These are phyloP conservation scores for Penicillium verhagenii DNA, from an alignment of 495 filamentous ascomycete genomes.

Conservation along the genomic window DNA sequence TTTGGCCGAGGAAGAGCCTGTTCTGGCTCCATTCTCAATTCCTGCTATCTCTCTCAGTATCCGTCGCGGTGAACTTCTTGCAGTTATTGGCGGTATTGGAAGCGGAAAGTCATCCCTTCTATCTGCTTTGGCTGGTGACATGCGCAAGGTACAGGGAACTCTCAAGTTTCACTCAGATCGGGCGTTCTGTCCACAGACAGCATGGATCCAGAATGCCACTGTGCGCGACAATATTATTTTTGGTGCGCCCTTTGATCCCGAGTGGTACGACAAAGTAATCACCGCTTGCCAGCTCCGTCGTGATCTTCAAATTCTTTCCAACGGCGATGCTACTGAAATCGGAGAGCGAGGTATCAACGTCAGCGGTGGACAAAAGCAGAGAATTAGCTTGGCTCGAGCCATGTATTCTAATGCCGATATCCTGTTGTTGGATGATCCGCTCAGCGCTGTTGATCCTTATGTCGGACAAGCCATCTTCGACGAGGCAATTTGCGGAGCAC, in stretches of 20 bases:
- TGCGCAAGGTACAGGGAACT: neutral
- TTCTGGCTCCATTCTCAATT: neutral
- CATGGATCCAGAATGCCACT: constrained; percentile 57
- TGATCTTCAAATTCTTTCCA: constrained; percentile 74
- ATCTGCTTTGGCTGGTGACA: neutral
- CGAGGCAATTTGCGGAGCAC: constrained; percentile 19
- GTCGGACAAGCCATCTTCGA: constrained; percentile 65
- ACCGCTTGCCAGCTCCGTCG: constrained; percentile 67
- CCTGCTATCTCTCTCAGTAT: neutral
- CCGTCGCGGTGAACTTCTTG: neutral
- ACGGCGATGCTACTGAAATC: constrained; percentile 76
- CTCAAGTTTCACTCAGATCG: constrained; percentile 12
- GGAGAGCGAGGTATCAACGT: constrained; percentile 79
- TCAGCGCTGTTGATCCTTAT: constrained; percentile 50
- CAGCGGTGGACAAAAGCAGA: constrained; percentile 79
- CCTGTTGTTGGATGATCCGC: constrained; percentile 50
- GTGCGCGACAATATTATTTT: constrained; percentile 60
- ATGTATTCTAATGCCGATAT: constrained; percentile 51
- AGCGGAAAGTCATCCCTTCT: neutral
- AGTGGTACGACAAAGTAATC: constrained; percentile 48
- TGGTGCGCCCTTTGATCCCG: constrained; percentile 44
- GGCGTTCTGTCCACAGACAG: constrained; percentile 49
- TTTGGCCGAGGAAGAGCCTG: neutral
- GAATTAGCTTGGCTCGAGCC: constrained; percentile 58
- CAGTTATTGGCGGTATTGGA: neutral